Percentiles rank a stretch among this genome's conserved stretches.
Evolutionary conservation across 192 early-diverging fungal genomes (phyloP).

Genomic region (Umbelopsis ramanniana): DNA sequence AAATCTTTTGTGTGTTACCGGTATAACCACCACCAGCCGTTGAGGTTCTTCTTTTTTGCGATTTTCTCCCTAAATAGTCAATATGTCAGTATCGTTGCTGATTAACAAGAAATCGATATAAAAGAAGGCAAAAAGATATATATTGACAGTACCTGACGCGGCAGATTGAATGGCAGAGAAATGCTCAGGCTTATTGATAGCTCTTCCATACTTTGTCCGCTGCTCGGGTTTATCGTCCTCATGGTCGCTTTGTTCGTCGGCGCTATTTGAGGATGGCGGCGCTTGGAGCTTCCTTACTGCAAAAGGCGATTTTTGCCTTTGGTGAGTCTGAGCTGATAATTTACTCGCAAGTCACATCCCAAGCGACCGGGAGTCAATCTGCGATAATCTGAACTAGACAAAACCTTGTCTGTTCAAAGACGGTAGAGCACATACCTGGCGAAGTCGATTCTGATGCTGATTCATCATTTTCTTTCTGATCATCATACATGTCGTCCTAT

Average conservation of each 20-base stretch:
- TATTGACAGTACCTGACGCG: neutral
- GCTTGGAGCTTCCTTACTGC: slow-evolving; percentile 23
- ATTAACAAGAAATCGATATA: neutral
- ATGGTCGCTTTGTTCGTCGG: slow-evolving; percentile 15
- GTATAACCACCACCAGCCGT: slow-evolving; percentile 3
- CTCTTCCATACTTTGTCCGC: slow-evolving; percentile 15
- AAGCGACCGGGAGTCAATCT: slow-evolving; percentile 1
- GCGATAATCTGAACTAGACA: slow-evolving; percentile 20
- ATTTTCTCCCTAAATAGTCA: slow-evolving; percentile 24
- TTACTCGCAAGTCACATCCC: slow-evolving; percentile 20
- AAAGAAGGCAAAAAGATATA: neutral
- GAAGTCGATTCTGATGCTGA: neutral
- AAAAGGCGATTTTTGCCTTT: slow-evolving; percentile 25
- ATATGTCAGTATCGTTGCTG: neutral
- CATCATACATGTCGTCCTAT: neutral
- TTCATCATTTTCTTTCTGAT: neutral
- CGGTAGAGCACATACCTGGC: neutral
- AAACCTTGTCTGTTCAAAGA: neutral
- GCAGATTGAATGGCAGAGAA: neutral
- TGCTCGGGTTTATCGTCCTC: slow-evolving; percentile 14
- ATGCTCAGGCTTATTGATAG: slow-evolving; percentile 20
- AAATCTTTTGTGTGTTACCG: slow-evolving; percentile 20
- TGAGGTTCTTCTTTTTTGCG: slow-evolving; percentile 22
- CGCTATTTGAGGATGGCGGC: slow-evolving; percentile 18
- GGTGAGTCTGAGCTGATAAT: slow-evolving; percentile 19